These are phyloP conservation scores for Paraleonurus japonicus DNA, from an alignment of 257 asterid genomes.

Conservation along the genomic window DNA sequence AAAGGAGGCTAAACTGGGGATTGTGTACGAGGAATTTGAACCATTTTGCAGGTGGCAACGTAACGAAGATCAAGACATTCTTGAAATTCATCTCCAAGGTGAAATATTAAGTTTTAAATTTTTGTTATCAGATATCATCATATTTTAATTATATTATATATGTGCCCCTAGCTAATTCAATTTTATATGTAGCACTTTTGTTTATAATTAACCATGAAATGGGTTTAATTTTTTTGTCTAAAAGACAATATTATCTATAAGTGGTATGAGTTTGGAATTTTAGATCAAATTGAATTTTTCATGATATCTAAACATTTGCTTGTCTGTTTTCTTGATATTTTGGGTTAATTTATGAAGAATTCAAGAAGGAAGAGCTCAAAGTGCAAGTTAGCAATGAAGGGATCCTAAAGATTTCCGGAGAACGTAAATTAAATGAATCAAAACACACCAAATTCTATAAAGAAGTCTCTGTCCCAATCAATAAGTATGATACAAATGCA, in stretches of 20 bases:
- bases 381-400: constrained; percentile 54
- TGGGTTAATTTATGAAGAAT: constrained; percentile 33
- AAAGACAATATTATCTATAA: too few species aligned
- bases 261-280: too few species aligned
- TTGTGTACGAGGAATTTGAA: constrained; percentile 47
- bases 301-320: too few species aligned
- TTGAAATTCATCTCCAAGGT: constrained; percentile 58
- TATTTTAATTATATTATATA: too few species aligned
- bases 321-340: background rate
- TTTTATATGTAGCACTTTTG: too few species aligned
- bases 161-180: background rate
- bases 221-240: too few species aligned
- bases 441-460: constrained; percentile 40
- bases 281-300: too few species aligned
- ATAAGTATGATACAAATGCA: constrained; percentile 33
- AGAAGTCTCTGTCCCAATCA: constrained; percentile 39
- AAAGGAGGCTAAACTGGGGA: background rate
- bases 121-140: background rate
- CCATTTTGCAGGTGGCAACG: constrained; percentile 69
- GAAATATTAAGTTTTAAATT: background rate
- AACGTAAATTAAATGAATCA: constrained; percentile 32
- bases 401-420: constrained; percentile 55
- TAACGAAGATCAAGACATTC: constrained; percentile 44
- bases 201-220: too few species aligned
- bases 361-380: constrained; percentile 57